Percentiles rank a stretch among this genome's conserved stretches.
These are phyloP conservation scores for Leccinum incarnatum DNA, from an alignment of 768 basidiomycete genomes.

Conservation along the genomic window DNA sequence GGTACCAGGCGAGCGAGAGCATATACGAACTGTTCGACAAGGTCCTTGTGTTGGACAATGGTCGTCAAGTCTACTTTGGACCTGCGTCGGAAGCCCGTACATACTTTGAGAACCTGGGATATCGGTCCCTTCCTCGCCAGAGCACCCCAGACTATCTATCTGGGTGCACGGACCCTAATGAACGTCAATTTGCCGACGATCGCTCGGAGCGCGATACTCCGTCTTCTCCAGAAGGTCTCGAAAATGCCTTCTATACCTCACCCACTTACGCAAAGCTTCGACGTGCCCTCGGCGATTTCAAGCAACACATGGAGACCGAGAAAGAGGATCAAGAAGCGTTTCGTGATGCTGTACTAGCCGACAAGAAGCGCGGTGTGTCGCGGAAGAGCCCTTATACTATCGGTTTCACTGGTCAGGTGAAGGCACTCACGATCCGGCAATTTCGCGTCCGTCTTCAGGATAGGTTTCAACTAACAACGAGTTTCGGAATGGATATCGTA, in stretches of 20 bases:
- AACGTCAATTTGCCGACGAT: constrained; percentile 73
- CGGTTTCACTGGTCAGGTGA: constrained; percentile 71
- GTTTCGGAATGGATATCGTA: constrained; percentile 59
- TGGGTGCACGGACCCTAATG: constrained; percentile 80
- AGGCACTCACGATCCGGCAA: constrained; percentile 66
- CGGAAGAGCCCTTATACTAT: constrained; percentile 82
- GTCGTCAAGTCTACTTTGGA: constrained; percentile 81
- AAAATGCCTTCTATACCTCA: constrained; percentile 56
- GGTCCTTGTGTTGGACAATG: constrained; percentile 78
- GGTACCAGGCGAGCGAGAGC: constrained; percentile 79
- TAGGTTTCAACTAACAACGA: constrained; percentile 71
- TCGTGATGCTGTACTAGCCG: constrained; percentile 66
- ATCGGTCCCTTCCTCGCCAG: constrained; percentile 72
- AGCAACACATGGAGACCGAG: constrained; percentile 52
- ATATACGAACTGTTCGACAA: constrained; percentile 84
- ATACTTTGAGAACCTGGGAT: constrained; percentile 79
- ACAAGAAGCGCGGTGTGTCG: constrained; percentile 77
- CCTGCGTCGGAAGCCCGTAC: constrained; percentile 66
- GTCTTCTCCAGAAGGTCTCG: constrained; percentile 64
- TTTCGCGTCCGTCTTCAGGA: constrained; percentile 76
- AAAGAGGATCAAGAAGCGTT: constrained; percentile 73
- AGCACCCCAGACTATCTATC: constrained; percentile 86
- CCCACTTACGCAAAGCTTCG: constrained; percentile 41
- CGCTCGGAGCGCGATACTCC: constrained; percentile 55
- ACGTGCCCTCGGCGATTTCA: constrained; percentile 55